phyloP scores from a whole-genome alignment of 768 basidiomycete genomes.

The Hygrocybe coccinea region DNA sequence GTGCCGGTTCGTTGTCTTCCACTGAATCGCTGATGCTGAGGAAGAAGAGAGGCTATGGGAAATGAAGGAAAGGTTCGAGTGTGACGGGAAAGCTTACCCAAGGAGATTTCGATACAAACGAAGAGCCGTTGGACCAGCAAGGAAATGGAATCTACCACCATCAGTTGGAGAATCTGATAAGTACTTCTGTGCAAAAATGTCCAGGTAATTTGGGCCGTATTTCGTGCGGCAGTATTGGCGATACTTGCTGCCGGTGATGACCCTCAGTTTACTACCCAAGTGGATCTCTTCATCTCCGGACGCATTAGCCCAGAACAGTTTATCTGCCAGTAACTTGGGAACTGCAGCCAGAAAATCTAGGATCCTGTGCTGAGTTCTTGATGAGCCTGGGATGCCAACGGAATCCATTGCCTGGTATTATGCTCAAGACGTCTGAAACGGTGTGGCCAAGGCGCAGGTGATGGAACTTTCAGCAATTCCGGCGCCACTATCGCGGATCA shows the following conservation, averaged over 20 bases:
- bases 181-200: neutral
- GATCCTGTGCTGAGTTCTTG: neutral
- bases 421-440: neutral
- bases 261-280: neutral
- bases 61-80: neutral
- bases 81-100: neutral
- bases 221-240: constrained; percentile 2
- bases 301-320: neutral
- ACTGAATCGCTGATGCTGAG: neutral
- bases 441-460: too few species aligned
- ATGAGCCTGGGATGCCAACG: neutral
- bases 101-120: constrained; percentile 1
- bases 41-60: neutral
- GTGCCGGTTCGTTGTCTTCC: neutral
- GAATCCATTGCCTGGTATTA: neutral
- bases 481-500: neutral
- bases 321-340: neutral
- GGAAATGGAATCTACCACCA: neutral
- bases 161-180: neutral
- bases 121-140: neutral
- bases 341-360: neutral
- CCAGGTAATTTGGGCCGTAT: neutral
- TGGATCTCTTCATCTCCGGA: neutral
- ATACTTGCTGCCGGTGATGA: constrained; percentile 6
- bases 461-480: neutral